Conservation (phyloP, 2,329 filamentous ascomycete genomes). For the Aspergillus costaricaensis region DNA sequence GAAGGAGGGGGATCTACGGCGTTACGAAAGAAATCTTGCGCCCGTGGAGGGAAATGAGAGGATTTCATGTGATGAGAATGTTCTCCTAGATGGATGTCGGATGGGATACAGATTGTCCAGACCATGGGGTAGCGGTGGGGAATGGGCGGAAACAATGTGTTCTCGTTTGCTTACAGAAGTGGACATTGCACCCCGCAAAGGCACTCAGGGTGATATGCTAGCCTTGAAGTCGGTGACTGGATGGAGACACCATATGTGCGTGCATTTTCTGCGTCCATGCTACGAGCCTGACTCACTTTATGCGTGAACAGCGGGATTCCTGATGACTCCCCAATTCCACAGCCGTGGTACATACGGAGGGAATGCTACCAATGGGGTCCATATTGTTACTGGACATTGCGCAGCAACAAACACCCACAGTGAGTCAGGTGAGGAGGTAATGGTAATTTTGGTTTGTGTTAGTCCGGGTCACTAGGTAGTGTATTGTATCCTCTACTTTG, state of each 20-base stretch:
- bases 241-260: background rate
- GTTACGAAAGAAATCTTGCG: no score
- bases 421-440: no score
- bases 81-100: no score
- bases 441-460: no score
- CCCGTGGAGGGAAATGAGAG: no score
- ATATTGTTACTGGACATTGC: background rate
- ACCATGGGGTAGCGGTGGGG: no score
- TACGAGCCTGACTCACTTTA: background rate
- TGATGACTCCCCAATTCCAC: background rate
- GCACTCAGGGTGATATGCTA: background rate
- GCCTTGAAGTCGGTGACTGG: background rate
- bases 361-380: background rate
- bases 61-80: no score
- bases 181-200: background rate
- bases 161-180: background rate
- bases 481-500: no score
- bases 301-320: background rate
- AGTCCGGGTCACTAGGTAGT: no score
- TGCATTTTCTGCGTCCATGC: background rate
- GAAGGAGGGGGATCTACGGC: no score
- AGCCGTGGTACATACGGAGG: background rate
- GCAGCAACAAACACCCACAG: background rate
- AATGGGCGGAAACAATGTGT: background rate
- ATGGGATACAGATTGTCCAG: no score